Evolutionary conservation across 208 protist species (phyloP).

Genomic region (Trypanosomatidae sp.): DNA sequence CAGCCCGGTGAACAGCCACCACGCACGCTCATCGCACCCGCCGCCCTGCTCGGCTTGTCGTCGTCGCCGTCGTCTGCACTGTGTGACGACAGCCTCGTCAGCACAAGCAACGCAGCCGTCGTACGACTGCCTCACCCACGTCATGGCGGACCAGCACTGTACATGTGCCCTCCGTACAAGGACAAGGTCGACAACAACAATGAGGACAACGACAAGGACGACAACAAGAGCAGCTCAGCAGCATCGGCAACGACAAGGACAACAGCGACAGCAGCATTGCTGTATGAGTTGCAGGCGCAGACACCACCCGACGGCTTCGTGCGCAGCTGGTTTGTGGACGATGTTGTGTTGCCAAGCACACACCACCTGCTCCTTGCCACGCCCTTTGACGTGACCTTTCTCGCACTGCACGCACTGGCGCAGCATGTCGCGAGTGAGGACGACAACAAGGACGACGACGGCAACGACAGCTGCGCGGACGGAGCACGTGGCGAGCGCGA

Average conservation of each 20-base stretch:
- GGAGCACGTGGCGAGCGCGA: background rate
- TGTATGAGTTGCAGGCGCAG: slow-evolving; percentile 34
- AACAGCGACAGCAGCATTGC: no score
- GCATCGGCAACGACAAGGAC: no score
- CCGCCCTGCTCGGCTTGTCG: no score
- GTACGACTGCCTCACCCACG: slow-evolving; percentile 52
- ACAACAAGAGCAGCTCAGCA: no score
- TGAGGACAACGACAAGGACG: no score
- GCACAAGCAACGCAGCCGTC: background rate
- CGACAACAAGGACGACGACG: slow-evolving; percentile 1
- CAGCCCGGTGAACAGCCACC: background rate
- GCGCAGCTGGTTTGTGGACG: slow-evolving; percentile 45
- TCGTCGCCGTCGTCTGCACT: no score
- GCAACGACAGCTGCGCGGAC: background rate
- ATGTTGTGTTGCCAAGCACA: background rate
- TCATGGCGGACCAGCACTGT: slow-evolving; percentile 36
- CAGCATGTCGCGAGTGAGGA: background rate
- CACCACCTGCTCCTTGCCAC: no score
- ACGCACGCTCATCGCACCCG: no score
- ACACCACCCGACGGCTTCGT: slow-evolving; percentile 23
- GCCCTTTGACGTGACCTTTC: no score
- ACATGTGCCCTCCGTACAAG: slow-evolving; percentile 1
- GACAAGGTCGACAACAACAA: no score
- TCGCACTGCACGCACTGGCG: no score
- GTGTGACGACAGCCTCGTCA: background rate